Percentiles rank a stretch among this genome's conserved stretches.
Evolutionary conservation across 2,329 filamentous ascomycete genomes (phyloP).

Genomic region (Alternaria sp.): DNA sequence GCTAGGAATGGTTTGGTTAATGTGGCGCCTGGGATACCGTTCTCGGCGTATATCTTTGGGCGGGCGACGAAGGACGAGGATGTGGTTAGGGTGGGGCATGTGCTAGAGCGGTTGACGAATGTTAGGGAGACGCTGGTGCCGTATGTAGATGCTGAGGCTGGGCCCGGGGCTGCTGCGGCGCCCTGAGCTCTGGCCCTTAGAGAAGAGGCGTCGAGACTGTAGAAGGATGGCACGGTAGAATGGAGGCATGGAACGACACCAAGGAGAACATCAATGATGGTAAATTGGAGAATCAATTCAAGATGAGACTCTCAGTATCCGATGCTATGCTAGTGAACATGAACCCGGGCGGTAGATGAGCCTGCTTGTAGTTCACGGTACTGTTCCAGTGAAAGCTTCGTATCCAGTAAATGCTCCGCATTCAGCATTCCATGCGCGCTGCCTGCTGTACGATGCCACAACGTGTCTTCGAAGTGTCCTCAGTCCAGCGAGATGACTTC

Average conservation of each 20-base stretch:
- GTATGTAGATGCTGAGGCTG: background rate
- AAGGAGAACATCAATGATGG: background rate
- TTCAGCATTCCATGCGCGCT: background rate
- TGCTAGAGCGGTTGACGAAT: conserved; percentile 2
- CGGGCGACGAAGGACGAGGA: conserved; percentile 5
- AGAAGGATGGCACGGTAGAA: background rate
- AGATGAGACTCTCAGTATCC: background rate
- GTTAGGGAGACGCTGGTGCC: conserved; percentile 1
- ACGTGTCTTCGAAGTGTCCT: background rate
- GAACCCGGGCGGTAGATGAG: background rate
- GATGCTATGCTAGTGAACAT: background rate
- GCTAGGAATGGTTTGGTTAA: conserved; percentile 53
- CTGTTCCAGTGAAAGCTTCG: background rate
- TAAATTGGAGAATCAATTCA: background rate
- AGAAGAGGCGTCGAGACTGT: background rate
- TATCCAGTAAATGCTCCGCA: background rate
- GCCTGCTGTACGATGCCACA: background rate
- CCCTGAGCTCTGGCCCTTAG: background rate
- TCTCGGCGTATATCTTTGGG: conserved; percentile 16
- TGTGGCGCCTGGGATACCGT: conserved; percentile 59
- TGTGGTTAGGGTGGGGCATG: conserved; percentile 10
- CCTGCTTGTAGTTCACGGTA: background rate
- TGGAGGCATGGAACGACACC: background rate
- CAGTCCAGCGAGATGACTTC: conserved; percentile 16
- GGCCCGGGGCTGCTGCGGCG: background rate